Evolutionary conservation across 352 stramenopile genomes (phyloP), one percentile per base, ranked within the genome.

Genomic region (Globisporangium lucens): DNA sequence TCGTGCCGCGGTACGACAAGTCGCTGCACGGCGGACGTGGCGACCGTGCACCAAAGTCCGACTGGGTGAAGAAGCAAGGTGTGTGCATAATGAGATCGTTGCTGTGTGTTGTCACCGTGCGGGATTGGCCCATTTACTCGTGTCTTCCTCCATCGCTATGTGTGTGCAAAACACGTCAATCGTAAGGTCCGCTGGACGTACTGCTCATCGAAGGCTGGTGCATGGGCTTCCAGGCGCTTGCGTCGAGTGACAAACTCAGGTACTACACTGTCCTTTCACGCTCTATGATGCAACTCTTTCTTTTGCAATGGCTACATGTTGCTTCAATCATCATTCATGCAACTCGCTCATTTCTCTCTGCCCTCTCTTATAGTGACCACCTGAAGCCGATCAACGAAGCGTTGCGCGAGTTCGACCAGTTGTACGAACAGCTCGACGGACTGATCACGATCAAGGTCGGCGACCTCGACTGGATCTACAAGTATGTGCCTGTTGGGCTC

Each of bases 201-300:
- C 62, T 96, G 43, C 59, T 96, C 22, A 79, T 96, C 36, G 89
- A 96, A 70, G 89, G 89, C 27, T 96, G 89, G 89, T 95, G 83
- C 67, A 82, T 94, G 68, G 87, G 87, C 20, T 95, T 96, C 65
- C 75, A 89, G 68, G 77, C 89, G 1, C 66, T 87, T 1, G 64
- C 81, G 5, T 72, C 62, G 15, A 75, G 67, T 30, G 24, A 69
- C 10, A 57, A 76, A 29, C 61, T 88, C 22, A 84, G 79, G 24
- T 24, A 24, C 24, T 24, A 24, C 24, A 24, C 24, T 24, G 79
- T 85, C 51, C 38, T 63, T 38, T 38, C 2, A 24, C 27, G 4
- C 20, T 57, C 24, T 24, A 24, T 24, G 24, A 24, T 24, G 24
- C 24, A 24, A 24, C 24, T 24, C 24, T 24, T 24, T 24, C 24